Conservation (phyloP, 176 grass and related monocot species). For the Tuctoria greenei region DNA sequence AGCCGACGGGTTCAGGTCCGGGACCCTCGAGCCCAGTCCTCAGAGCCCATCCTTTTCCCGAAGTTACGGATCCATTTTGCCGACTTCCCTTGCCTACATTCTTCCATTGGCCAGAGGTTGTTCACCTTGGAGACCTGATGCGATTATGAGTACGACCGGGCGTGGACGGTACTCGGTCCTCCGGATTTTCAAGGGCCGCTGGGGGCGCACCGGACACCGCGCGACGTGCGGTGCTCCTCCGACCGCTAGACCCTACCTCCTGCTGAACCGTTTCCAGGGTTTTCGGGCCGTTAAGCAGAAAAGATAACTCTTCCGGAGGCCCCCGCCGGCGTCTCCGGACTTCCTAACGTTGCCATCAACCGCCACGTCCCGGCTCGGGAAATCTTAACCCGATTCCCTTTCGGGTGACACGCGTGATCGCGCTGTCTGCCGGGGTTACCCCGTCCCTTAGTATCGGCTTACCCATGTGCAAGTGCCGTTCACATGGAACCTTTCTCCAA, state of each 20-base stretch:
- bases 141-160: conserved; percentile 72
- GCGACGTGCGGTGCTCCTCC: conserved; percentile 72
- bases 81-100: conserved; percentile 79
- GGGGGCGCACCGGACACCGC: conserved; percentile 62
- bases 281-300: conserved; percentile 72
- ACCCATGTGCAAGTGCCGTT: conserved; percentile 83
- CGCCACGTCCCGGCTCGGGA: conserved; percentile 59
- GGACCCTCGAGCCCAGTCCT: conserved; percentile 59
- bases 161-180: conserved; percentile 39
- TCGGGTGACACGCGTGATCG: conserved; percentile 30
- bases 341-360: conserved; percentile 64
- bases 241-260: conserved; percentile 73
- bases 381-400: conserved; percentile 65
- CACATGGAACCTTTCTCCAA: conserved; percentile 86
- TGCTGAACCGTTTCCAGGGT: conserved; percentile 75
- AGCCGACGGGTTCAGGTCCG: conserved; percentile 2
- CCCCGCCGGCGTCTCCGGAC: conserved; percentile 69
- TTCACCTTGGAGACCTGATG: too few species aligned
- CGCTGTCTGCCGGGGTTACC: conserved; percentile 57
- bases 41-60: conserved; percentile 70
- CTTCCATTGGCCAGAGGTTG: conserved; percentile 60
- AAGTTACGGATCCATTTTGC: conserved; percentile 77
- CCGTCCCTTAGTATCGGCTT: conserved; percentile 68
- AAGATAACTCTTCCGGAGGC: conserved; percentile 86
- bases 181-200: conserved; percentile 39